phyloP scores from a whole-genome alignment of 306 rosid species.

The Trichosanthes truncata region DNA sequence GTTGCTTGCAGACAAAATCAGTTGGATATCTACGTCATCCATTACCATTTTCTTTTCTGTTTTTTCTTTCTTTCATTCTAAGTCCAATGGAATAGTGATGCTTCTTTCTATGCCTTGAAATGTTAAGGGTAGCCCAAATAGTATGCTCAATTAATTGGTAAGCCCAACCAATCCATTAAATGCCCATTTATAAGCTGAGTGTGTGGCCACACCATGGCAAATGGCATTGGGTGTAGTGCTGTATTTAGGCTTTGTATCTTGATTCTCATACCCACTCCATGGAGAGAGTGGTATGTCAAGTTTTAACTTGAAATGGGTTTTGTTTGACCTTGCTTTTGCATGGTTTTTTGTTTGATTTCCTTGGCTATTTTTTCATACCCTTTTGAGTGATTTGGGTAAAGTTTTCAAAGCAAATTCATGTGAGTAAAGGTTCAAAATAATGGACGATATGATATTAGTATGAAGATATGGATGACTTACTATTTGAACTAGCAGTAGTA shows the following conservation, averaged over 20 bases:
- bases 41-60: background rate
- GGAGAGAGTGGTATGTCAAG: background rate
- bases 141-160: background rate
- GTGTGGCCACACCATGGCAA: background rate
- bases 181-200: background rate
- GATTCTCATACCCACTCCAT: background rate
- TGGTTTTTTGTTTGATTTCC: background rate
- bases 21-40: conserved; percentile 1
- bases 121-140: background rate
- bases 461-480: too few species aligned
- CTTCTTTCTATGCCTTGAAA: background rate
- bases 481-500: too few species aligned
- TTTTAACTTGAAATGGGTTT: background rate
- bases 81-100: background rate
- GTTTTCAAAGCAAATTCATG: too few species aligned
- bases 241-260: background rate
- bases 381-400: too few species aligned
- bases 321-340: background rate
- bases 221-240: background rate
- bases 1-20: background rate
- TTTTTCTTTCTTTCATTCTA: background rate
- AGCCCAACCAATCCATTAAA: background rate
- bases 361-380: background rate
- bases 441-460: too few species aligned
- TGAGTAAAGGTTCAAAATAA: too few species aligned